These are phyloP conservation scores for Chalciporus pseudorubinellus DNA, from an alignment of 768 basidiomycete genomes.

Conservation along the genomic window DNA sequence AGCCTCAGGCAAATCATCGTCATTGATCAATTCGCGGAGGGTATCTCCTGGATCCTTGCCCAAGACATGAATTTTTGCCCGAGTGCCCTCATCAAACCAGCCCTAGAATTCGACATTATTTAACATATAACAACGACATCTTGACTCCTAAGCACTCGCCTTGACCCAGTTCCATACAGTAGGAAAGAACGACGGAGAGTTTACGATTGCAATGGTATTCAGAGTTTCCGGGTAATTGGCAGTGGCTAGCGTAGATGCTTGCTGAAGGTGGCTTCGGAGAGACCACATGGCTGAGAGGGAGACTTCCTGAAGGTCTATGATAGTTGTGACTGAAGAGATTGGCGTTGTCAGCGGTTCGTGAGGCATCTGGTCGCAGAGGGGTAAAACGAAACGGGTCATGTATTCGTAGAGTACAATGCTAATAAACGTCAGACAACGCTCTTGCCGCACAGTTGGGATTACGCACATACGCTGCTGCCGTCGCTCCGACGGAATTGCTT, in stretches of 20 bases:
- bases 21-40: constrained; percentile 50
- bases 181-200: constrained; percentile 80
- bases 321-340: constrained; percentile 59
- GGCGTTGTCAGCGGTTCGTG: constrained; percentile 52
- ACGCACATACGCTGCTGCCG: constrained; percentile 72
- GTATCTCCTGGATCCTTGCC: constrained; percentile 55
- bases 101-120: constrained; percentile 35
- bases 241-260: constrained; percentile 71
- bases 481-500: constrained; percentile 48
- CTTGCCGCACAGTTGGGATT: no score
- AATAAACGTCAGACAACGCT: neutral
- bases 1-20: constrained; percentile 53
- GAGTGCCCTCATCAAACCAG: constrained; percentile 80
- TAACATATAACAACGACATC: neutral
- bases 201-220: constrained; percentile 64
- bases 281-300: constrained; percentile 67
- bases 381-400: constrained; percentile 63
- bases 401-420: constrained; percentile 67
- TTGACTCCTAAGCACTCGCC: constrained; percentile 33
- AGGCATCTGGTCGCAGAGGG: constrained; percentile 60
- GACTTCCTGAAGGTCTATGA: constrained; percentile 69
- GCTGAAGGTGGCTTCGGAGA: constrained; percentile 68
- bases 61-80: constrained; percentile 73
- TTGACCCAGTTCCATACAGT: constrained; percentile 86
- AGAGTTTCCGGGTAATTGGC: constrained; percentile 84